Base-by-base conservation (phyloP, 768 basidiomycete species). In the Termitomyces sp. region DNA sequence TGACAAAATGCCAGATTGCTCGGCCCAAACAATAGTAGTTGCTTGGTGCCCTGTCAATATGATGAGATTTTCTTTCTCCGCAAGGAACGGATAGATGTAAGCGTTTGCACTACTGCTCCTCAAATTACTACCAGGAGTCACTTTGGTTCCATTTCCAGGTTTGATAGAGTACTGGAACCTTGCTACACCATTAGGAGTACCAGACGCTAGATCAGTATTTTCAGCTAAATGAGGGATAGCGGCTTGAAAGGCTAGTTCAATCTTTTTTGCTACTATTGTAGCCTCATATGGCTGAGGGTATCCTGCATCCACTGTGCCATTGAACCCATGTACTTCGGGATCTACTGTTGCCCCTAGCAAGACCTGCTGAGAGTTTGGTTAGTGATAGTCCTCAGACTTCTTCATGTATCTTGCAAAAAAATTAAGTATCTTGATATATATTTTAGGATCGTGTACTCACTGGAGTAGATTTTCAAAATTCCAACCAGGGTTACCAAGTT, bases 401-500 rank as follows among this genome's bases (percentile, higher is more conserved):
- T 55, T 59, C 61, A 62, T 62, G 44, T 57, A 62, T 12, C 61
- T 62, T 27, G 27, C 22, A 20, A n/a, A n/a, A 24, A 46, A 46
- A 13, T 5, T 31, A 20, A 26, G 27, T n/a, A 34, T 5, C 8
- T 27, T 22, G 1, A 5, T 3, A 31, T 18, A 2, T n/a, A 12
- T 3, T 34, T 18, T 8, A 14, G 14, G 20, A 18, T 20, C 6
- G 8, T 0, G 1, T 0, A 22, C 55, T 12, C n/a, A 55, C 61
- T 34, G n/a, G 5, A 62, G 34, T 7, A 64, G 20, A 18, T 61
- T 55, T 14, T 52, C 24, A 26, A 59, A 64, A n/a, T 64, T 64
- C 63, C 63, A 64, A 16, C 63, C 63, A 26, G 63, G 61, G 26
- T 64, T 64, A 2, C 63, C 63, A 10, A 64, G 63, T 24, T 57